Evolutionary conservation across 2,329 filamentous ascomycete species (phyloP), one percentile per base, ranked within the genome.

Genomic region (Fusarium sp.): DNA sequence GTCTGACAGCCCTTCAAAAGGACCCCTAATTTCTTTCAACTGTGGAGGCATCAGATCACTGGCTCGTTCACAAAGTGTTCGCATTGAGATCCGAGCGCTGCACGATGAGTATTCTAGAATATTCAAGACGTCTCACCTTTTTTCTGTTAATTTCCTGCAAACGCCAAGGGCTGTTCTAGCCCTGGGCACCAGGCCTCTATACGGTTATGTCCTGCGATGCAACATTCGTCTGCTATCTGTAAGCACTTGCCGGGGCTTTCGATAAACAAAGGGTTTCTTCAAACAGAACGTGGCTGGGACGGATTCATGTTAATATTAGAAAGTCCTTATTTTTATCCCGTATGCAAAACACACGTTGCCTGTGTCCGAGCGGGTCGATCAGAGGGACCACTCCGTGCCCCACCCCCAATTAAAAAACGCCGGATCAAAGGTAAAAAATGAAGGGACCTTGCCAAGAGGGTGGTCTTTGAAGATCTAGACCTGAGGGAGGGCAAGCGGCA

Each of bases 391-490:
- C 23, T 23, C 23, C 23, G 17, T 41, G 23, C 50, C 47, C n/a
- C 22, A 40, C 40, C 22, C 40, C 45, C 19, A 53, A 59, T 41
- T 56, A 51, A 52, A 53, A 20, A 41, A 47, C 35, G 44, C 59
- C 57, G 48, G 44, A 17, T 37, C 17, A 37, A 37, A 37, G 48
- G 52, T 15, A 22, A 46, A 14, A 51, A 54, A 58, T 50, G 37
- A 53, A 30, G 49, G 54, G 56, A 52, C 65, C 61, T 55, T 66
- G 65, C 52, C 59, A 71, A 67, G 62, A 50, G 30, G 57, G 27
- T 39, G 51, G 67, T 55, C 59, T 52, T 54, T 60, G 41, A 30
- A 13, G 44, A 56, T 63, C 70, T 71, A 65, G 70, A 72, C 53
- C 56, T 52, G 40, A 37, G 41, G 27, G 40, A 37, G 41, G 27